Base-by-base conservation (phyloP, 768 basidiomycete genomes). In the Candolleomyces eurysporus region DNA sequence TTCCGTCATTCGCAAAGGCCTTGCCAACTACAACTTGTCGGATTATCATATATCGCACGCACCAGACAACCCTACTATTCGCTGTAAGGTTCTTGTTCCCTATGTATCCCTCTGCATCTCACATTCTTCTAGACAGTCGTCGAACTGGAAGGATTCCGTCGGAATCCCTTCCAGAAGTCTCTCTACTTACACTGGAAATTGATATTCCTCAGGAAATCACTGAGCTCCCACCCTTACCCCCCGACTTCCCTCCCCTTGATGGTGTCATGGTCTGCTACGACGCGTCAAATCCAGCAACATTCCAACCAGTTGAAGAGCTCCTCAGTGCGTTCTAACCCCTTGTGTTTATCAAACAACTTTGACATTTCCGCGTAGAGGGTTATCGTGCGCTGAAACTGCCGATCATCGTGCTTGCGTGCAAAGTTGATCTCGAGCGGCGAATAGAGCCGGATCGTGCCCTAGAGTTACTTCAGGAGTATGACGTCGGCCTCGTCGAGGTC, bases 251-350 rank as follows among this genome's bases (percentile, higher is more conserved):
- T 71, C 72, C 17, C 78, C 93, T 61, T 55, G 88, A 94, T 64
- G 96, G 90, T 0, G 84, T 89, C 14, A 82, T 97, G 57, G 79
- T 97, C 26, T 97, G 94, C 69, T 97, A 95, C 72, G 91, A 95
- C 73, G 83, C 88, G 10, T 83, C 85, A 0, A 78, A 84, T 60
- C 69, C 71, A 59, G 72, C 76, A 1, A 93, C 93, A 21, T 88
- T 92, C 67, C 72, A 72, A 16, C 87, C 85, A 16, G 81, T 96
- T 17, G 81, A 85, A 70, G 80, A 80, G 32, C 79, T 92, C 52
- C 78, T 96, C 36, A 80, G 94, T 95, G 69, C 73, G 91, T 83
- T 19, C 8, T 58, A 9, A 55, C 56, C 9, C 19, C n/a, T 21
- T 31, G 58, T 7, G 16, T 31, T 42, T 36, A 8, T 14, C 52